A percentile compares a stretch with the other conserved stretches of the same genome.
phyloP scores from a whole-genome alignment of 2,329 filamentous ascomycete species.

The Arthrobotrys pseudoclavata region DNA sequence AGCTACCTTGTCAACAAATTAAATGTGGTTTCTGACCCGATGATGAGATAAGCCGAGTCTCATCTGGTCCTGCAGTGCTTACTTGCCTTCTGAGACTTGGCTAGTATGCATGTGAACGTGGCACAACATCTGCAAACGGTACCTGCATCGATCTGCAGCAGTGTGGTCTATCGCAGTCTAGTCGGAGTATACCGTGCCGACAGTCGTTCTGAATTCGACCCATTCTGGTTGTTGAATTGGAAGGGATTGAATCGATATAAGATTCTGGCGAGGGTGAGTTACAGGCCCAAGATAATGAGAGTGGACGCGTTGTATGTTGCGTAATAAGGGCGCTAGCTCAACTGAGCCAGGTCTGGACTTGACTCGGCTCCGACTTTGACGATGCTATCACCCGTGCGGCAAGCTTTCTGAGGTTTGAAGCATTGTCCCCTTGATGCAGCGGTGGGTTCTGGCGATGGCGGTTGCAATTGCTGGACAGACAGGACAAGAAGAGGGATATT shows the following conservation, averaged over 20 bases:
- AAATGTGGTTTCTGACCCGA: constrained; percentile 19
- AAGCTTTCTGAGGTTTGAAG: constrained; percentile 5
- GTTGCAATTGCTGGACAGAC: not conserved
- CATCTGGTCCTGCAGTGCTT: constrained; percentile 26
- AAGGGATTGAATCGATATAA: constrained; percentile 15
- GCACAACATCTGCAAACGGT: constrained; percentile 58
- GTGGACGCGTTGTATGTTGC: constrained; percentile 54
- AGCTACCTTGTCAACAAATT: constrained; percentile 6
- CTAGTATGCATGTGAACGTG: constrained; percentile 51
- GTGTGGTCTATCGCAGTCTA: not conserved
- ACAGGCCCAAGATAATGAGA: constrained; percentile 10
- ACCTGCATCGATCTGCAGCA: constrained; percentile 47
- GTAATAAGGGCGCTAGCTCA: constrained; percentile 44
- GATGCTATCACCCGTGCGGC: constrained; percentile 16
- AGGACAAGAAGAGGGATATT: constrained; percentile 1
- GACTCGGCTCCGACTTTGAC: constrained; percentile 31
- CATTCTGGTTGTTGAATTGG: constrained; percentile 28
- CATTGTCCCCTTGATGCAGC: constrained; percentile 40
- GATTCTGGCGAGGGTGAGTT: constrained; percentile 6
- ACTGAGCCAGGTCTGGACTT: constrained; percentile 2
- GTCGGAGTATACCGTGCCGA: constrained; percentile 28
- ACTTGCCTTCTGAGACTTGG: constrained; percentile 21
- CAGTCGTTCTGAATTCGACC: not conserved
- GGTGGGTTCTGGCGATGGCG: constrained; percentile 47
- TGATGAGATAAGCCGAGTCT: constrained; percentile 41